Base-by-base conservation (phyloP, 177 flowering plant genomes). In the Vitis hybrid region DNA sequence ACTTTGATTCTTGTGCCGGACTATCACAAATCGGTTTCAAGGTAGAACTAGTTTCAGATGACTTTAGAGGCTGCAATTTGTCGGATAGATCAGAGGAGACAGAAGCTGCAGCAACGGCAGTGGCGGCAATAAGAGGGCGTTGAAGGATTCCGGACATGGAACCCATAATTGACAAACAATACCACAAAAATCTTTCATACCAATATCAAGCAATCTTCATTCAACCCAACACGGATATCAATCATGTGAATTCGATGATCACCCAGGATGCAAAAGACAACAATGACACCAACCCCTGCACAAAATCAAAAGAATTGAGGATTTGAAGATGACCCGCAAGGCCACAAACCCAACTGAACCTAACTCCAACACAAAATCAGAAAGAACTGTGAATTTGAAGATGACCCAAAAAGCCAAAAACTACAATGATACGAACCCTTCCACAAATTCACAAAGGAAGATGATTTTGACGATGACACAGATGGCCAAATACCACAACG, bases 31-130 rank as follows among this genome's bases (percentile, higher is more conserved):
- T 54, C 52, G 74, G 75, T 62, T 82, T 82, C 5, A 74, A 50
- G 26, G 67, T 61, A 13, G 81, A 68, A 70, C 71, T 66, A 61
- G 66, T 59, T 9, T 73, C 85, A 2, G 73, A 72, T 58, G 84
- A 72, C 58, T 60, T 82, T 10, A 74, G 48, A 59, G 74, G 81
- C 2, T 79, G 65, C 5, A 85, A 68, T 68, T 73, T 90, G 49
- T 80, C 88, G 61, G 87, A 78, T 45, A 89, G 53, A 31, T 91
- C 94, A 26, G 85, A 61, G 39, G 96, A 88, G 50, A 87, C 70
- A 20, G 94, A 86, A 67, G 93, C 88, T 20, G 82, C 70, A 12
- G 90, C 88, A 73, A 87, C 85, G 1, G 93, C 97, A 75, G 90
- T 84, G 0, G 85, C 97, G 3, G 91, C 91, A 50, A 81, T 76